Base-by-base conservation (phyloP, 257 asterid species). In the Parsonsia alboflavescens region DNA sequence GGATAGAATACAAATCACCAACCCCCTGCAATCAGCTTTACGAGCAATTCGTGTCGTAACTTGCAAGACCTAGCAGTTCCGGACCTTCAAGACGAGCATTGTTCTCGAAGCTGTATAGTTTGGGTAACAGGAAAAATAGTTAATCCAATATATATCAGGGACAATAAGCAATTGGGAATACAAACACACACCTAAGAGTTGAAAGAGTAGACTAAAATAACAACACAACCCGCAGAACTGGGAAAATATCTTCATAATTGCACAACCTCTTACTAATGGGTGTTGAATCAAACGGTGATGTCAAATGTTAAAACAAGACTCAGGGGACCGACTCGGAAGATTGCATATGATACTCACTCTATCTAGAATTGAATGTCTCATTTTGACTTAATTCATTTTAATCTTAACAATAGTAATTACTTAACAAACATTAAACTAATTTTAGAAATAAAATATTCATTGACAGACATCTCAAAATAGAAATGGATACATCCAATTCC, bases 51-150 rank as follows among this genome's bases (percentile, higher is more conserved):
- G 98, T 88, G 71, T 89, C 98, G 11, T 93, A 93, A 72, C 89
- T 90, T 54, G 93, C 98, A 56, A 90, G 93, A 76, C 98, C 98
- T 85, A 71, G 91, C 86, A 93, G 85, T 86, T 90, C 94, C 13
- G 98, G 97, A 72, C 98, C 97, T 85, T 92, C 97, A 68, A 92
- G 82, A 22, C 88, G 92, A 75, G 94, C 94, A 76, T 90, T 89
- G 81, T 90, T 89, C 85, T 89, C 93, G 54, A 90, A 93, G 88
- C 98, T 92, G 85, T 82, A 76, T 58, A 48, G 54, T 36, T 71
- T 26, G 0, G 62, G 42, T 30, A 49, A 70, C 8, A 49, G 16
- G 42, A 12, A 5, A 49, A 50, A 21, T 22, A 30, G 30, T 59
- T 73, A 11, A 36, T 39, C 70, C 26, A 21, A 63, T 26, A 19